Base-by-base conservation (phyloP, 768 basidiomycete species). In the Leccinellum rugosiceps region DNA sequence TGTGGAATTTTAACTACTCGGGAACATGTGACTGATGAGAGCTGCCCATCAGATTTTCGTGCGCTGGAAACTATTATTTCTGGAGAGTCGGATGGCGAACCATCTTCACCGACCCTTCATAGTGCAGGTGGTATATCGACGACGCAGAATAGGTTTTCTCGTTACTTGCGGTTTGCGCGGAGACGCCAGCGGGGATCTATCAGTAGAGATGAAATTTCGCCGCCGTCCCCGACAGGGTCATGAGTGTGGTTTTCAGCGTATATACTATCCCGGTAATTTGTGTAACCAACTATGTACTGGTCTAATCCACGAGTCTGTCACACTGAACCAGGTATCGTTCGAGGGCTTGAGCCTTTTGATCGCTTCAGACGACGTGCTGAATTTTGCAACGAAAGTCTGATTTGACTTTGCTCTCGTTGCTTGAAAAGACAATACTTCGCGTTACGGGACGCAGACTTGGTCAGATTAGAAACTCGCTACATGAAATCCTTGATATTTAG, bases 61-160 rank as follows among this genome's bases (percentile, higher is more conserved):
- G 81, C 85, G 8, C 73, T 86, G 52, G 82, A 86, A 62, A 77
- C 77, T n/a, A 83, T 87, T 53, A 67, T 86, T 44, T 74, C 77
- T 9, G 67, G 74, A 30, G 72, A 71, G 6, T 52, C 64, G 5
- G 68, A 63, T 41, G 64, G 43, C n/a, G 59, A 60, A 17, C 46
- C 46, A 11, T 35, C 48, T 56, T 47, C 57, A 8, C 34, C 17
- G 15, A 62, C 50, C 13, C 63, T 58, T 9, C 32, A 55, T 63
- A 66, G 52, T 53, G 59, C 31, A 58, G 62, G 56, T 30, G 57
- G 58, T 38, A 43, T 61, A 45, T 38, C 62, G 44, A n/a, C 59
- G 21, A 53, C 61, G 35, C 67, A 71, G 19, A 78, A 77, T 52
- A 77, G 83, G 32, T 83, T 85, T 63, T 85, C 84, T 43, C 76